Percentiles rank a stretch among this genome's conserved stretches.
phyloP scores from a whole-genome alignment of 768 basidiomycete genomes.

The Mycena venus region DNA sequence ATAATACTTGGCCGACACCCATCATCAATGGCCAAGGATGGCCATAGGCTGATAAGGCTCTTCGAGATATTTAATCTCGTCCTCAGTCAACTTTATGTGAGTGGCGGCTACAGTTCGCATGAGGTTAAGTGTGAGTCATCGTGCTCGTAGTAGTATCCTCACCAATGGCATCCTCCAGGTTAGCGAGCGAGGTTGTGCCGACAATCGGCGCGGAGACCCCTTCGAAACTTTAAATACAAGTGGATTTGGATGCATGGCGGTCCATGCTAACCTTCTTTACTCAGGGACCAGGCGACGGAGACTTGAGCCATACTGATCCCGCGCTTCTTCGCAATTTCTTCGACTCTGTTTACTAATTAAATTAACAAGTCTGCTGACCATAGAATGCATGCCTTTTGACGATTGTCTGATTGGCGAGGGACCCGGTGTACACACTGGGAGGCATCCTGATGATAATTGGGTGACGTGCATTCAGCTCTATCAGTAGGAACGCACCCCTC shows the following conservation, averaged over 20 bases:
- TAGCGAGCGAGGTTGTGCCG: constrained; percentile 64
- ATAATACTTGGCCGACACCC: background rate
- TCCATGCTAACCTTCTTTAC: constrained; percentile 51
- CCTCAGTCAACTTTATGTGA: constrained; percentile 25
- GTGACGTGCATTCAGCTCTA: background rate
- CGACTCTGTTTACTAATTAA: constrained; percentile 52
- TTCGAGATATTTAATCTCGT: constrained; percentile 25
- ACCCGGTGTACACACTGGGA: constrained; percentile 21
- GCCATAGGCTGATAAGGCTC: constrained; percentile 30
- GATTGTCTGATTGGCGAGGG: constrained; percentile 19
- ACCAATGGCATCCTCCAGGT: constrained; percentile 67
- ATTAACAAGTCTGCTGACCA: background rate
- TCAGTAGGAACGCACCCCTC: constrained; percentile 45
- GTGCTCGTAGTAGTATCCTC: background rate
- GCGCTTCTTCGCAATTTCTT: constrained; percentile 66
- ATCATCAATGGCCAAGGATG: background rate
- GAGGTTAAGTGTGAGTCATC: background rate
- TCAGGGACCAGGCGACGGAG: constrained; percentile 64
- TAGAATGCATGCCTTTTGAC: background rate
- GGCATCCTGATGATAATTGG: constrained; percentile 8
- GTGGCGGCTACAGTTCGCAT: constrained; percentile 10
- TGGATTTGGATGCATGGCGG: background rate
- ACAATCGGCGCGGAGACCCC: constrained; percentile 71
- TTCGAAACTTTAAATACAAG: constrained; percentile 2
- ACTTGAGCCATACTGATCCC: constrained; percentile 71